Conservation (phyloP, 2,329 filamentous ascomycete species). For the Domatiomyces globalis region DNA sequence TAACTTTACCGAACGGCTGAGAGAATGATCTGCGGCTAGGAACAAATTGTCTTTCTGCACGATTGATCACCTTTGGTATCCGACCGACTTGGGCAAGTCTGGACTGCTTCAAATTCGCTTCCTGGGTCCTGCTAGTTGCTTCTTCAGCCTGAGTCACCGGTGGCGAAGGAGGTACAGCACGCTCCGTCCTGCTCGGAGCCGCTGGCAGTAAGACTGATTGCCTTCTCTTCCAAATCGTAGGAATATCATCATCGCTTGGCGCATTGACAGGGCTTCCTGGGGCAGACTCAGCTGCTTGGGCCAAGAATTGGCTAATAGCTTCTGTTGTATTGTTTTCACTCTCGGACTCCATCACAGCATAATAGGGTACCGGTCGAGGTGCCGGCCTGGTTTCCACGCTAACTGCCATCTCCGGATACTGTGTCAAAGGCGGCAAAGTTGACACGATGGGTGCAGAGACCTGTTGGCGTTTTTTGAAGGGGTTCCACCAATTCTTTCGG, state of each 20-base stretch:
- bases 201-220: conserved; percentile 5
- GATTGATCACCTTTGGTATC: conserved; percentile 68
- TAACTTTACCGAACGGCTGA: conserved; percentile 49
- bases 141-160: background rate
- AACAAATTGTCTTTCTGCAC: conserved; percentile 46
- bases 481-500: conserved; percentile 38
- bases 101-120: conserved; percentile 10
- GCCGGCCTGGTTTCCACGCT: conserved; percentile 26
- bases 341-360: conserved; percentile 41
- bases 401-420: conserved; percentile 25
- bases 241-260: conserved; percentile 18
- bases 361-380: conserved; percentile 40
- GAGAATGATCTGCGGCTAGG: conserved; percentile 71
- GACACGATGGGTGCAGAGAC: background rate
- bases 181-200: background rate
- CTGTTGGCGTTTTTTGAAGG: conserved; percentile 35
- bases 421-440: conserved; percentile 16
- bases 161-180: background rate
- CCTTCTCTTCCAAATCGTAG: background rate
- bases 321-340: conserved; percentile 26
- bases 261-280: conserved; percentile 5
- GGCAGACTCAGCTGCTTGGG: conserved; percentile 25
- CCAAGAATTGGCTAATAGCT: conserved; percentile 32
- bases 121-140: background rate
- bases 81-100: conserved; percentile 55